Evolutionary conservation across 495 filamentous ascomycete species (phyloP).

Genomic region (Xylaria longipes): DNA sequence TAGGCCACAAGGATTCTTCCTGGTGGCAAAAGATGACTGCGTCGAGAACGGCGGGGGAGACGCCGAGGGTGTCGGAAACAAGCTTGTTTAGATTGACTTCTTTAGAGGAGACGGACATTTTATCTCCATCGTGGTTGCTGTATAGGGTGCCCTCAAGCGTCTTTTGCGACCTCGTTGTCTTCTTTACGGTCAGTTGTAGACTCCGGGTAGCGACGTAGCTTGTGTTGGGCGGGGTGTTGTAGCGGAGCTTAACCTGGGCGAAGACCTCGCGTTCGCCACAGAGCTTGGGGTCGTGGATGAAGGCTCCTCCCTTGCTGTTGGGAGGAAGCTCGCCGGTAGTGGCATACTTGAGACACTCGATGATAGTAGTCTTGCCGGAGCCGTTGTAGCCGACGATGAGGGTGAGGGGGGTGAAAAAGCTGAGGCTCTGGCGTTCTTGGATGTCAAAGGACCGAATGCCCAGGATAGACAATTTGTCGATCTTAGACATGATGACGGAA

Average conservation of each 20-base stretch:
- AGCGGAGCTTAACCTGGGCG: conserved; percentile 89
- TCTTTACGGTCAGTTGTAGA: conserved; percentile 86
- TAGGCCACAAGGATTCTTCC: conserved; percentile 96
- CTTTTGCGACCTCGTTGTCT: conserved; percentile 71
- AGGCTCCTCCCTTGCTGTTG: conserved; percentile 92
- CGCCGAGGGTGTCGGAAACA: conserved; percentile 87
- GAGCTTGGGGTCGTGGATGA: conserved; percentile 95
- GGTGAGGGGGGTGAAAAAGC: conserved; percentile 88
- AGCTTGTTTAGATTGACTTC: conserved; percentile 81
- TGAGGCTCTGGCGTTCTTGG: conserved; percentile 75
- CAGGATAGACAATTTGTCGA: conserved; percentile 86
- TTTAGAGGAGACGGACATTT: conserved; percentile 74
- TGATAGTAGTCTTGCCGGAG: conserved; percentile 98
- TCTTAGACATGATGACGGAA: conserved; percentile 64
- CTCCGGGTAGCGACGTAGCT: conserved; percentile 82
- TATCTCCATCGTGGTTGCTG: conserved; percentile 81
- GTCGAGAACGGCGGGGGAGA: conserved; percentile 87
- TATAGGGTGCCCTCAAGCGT: conserved; percentile 80
- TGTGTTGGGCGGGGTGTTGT: conserved; percentile 74
- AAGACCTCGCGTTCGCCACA: conserved; percentile 88
- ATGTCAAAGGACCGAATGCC: conserved; percentile 94
- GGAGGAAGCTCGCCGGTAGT: conserved; percentile 93
- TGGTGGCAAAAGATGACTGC: conserved; percentile 98
- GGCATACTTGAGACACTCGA: conserved; percentile 98
- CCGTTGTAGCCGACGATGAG: conserved; percentile 97